Conservation (phyloP, 169 alveolate genomes). For the Babesia divergens region DNA sequence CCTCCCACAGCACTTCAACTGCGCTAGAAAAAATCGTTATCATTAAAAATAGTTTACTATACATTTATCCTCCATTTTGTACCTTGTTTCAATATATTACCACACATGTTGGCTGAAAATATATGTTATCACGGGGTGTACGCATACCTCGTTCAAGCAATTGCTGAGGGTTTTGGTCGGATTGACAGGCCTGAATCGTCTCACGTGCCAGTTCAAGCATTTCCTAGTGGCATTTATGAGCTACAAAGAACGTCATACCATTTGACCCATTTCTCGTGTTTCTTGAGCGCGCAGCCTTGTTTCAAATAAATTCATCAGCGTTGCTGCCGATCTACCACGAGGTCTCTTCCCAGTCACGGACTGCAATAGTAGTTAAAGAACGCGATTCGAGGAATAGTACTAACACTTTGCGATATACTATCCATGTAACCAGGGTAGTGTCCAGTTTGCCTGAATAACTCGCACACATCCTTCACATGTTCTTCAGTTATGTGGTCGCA, state of each 20-base stretch:
- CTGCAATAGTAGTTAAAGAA: not conserved
- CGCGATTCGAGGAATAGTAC: not conserved
- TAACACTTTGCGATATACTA: not conserved
- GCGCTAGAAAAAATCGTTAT: no score
- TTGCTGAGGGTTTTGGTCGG: slow-evolving; percentile 3
- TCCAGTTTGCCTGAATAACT: slow-evolving; percentile 65
- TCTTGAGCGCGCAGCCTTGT: not conserved
- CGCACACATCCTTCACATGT: slow-evolving; percentile 71
- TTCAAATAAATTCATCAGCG: not conserved
- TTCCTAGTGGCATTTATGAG: not conserved
- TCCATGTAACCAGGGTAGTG: slow-evolving; percentile 29
- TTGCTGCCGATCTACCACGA: not conserved
- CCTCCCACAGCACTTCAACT: no score
- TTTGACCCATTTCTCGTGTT: not conserved
- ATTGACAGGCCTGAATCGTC: not conserved
- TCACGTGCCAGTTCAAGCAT: slow-evolving; percentile 26
- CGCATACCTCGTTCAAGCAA: slow-evolving; percentile 22
- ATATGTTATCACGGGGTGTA: not conserved
- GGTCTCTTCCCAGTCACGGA: not conserved
- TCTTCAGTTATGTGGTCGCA: slow-evolving; percentile 51
- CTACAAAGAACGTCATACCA: not conserved
- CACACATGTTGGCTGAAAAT: slow-evolving; percentile 10
- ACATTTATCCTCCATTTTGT: slow-evolving; percentile 23
- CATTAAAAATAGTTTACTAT: no score
- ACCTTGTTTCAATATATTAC: slow-evolving; percentile 44